These are phyloP conservation scores for Colletotrichum tabaci DNA, from an alignment of 2,329 filamentous ascomycete species.

Conservation along the genomic window DNA sequence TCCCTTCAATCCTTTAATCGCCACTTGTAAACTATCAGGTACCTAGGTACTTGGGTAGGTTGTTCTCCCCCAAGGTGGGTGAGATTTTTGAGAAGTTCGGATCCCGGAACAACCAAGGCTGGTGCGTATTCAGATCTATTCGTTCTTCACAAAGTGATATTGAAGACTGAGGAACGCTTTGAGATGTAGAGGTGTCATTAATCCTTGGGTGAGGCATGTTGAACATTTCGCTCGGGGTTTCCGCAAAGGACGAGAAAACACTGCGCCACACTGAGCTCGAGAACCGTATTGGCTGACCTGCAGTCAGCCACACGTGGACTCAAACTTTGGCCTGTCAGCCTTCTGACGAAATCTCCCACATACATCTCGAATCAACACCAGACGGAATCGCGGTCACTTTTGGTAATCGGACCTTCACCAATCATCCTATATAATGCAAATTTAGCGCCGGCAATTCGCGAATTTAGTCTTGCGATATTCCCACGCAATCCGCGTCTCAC, in stretches of 20 bases:
- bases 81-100: not conserved
- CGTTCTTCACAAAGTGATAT: not conserved
- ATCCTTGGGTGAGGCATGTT: not conserved
- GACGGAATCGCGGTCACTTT: not conserved
- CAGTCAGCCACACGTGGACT: conserved; percentile 22
- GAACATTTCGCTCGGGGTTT: too few species aligned
- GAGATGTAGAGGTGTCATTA: not conserved
- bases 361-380: conserved; percentile 26
- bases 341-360: conserved; percentile 25
- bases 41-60: not conserved
- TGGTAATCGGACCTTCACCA: not conserved
- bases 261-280: conserved; percentile 13
- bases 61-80: not conserved
- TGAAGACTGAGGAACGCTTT: not conserved
- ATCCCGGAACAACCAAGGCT: not conserved
- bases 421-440: not conserved
- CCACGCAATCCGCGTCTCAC: not conserved
- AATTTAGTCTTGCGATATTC: not conserved
- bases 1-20: too few species aligned
- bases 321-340: not conserved
- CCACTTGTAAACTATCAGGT: not conserved
- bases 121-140: not conserved
- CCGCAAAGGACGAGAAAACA: not conserved
- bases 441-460: not conserved
- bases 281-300: conserved; percentile 3